A percentile compares a stretch with the other conserved stretches of the same genome.
Evolutionary conservation across 2,329 filamentous ascomycete genomes (phyloP).

Genomic region (Fonsecaea monophora): DNA sequence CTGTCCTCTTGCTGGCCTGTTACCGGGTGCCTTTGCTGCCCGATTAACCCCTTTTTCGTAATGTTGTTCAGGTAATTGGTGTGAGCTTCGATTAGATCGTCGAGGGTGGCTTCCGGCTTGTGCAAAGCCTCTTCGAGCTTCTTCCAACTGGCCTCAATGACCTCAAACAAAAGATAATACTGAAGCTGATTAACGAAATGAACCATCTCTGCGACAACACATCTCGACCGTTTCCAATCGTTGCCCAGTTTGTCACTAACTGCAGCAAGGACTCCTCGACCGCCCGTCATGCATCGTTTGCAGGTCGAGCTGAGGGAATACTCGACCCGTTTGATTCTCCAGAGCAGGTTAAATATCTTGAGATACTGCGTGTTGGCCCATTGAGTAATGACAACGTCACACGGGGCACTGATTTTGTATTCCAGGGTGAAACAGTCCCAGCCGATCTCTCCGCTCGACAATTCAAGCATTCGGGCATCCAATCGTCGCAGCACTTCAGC

Average conservation of each 20-base stretch:
- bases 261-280: conserved; percentile 84
- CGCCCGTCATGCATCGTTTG: conserved; percentile 94
- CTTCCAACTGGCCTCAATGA: conserved; percentile 96
- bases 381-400: conserved; percentile 95
- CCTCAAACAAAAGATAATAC: conserved; percentile 98
- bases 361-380: conserved; percentile 96
- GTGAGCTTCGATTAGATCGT: conserved; percentile 93
- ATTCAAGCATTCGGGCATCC: conserved; percentile 96
- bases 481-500: conserved; percentile 88
- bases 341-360: conserved; percentile 98
- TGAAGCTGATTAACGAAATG: conserved; percentile 97
- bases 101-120: conserved; percentile 86
- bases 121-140: conserved; percentile 82
- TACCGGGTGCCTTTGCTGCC: conserved; percentile 62
- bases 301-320: conserved; percentile 90
- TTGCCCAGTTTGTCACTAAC: conserved; percentile 73
- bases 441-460: conserved; percentile 94
- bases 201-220: conserved; percentile 94
- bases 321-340: conserved; percentile 97
- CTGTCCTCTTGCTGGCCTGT: conserved; percentile 69
- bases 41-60: conserved; percentile 92
- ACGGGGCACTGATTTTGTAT: conserved; percentile 95
- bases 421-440: conserved; percentile 99
- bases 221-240: conserved; percentile 90
- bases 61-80: conserved; percentile 90